Conservation (phyloP, 2,329 filamentous ascomycete genomes). For the Fusarium falciforme region DNA sequence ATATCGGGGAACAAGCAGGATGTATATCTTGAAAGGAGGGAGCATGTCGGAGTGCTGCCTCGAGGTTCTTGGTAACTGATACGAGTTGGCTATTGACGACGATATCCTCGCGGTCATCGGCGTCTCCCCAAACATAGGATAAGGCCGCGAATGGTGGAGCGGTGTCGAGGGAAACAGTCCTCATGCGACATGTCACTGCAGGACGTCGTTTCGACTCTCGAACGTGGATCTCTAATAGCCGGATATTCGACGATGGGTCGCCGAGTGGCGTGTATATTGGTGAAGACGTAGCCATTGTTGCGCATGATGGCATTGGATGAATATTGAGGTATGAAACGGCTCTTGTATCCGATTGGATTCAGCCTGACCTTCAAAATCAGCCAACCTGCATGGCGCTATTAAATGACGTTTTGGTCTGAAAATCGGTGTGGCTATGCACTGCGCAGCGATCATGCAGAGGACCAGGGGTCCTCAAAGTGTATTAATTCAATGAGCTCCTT, state of each 20-base stretch:
- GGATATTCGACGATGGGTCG: not conserved
- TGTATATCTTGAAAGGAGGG: not conserved
- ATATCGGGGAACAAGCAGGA: not conserved
- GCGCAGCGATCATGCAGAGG: not conserved
- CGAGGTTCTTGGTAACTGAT: not conserved
- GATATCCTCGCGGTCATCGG: not conserved
- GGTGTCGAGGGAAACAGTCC: not conserved
- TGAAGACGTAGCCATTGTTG: not conserved
- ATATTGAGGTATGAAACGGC: not conserved
- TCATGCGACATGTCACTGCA: not conserved
- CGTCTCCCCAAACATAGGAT: not conserved
- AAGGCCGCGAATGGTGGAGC: not conserved
- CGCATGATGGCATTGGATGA: not conserved
- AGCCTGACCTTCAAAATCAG: not conserved
- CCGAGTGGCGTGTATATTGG: not conserved
- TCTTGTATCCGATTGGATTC: not conserved
- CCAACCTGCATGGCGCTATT: not conserved
- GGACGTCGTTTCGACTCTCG: not conserved
- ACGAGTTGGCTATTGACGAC: not conserved
- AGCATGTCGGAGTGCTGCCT: not conserved
- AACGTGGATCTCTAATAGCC: not conserved
- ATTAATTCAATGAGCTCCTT: not conserved
- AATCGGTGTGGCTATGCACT: not conserved
- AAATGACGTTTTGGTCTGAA: not conserved
- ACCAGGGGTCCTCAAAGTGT: not conserved